Evolutionary conservation across 2,329 filamentous ascomycete species (phyloP).

Genomic region (Acephala macrosclerotiorum): DNA sequence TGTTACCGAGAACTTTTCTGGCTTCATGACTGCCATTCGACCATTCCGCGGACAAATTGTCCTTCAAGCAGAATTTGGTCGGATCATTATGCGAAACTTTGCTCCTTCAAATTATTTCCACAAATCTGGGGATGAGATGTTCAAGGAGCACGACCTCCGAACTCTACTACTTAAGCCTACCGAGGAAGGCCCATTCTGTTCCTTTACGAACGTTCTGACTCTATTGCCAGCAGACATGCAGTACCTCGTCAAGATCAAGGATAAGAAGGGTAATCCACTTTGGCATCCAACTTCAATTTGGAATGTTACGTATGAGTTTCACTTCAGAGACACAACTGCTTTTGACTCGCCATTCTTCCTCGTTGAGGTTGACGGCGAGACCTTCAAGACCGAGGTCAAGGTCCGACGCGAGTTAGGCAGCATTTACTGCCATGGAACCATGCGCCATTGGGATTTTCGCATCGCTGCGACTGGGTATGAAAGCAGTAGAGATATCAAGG

Average conservation of each 20-base stretch:
- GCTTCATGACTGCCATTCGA: slow-evolving; percentile 33
- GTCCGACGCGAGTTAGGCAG: slow-evolving; percentile 29
- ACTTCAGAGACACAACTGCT: slow-evolving; percentile 32
- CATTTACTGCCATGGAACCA: slow-evolving; percentile 41
- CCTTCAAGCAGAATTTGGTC: slow-evolving; percentile 41
- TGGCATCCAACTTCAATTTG: slow-evolving; percentile 35
- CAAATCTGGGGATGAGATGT: not conserved
- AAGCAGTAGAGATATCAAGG: slow-evolving; percentile 12
- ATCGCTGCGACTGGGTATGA: slow-evolving; percentile 33
- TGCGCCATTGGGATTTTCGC: slow-evolving; percentile 42
- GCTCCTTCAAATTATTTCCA: slow-evolving; percentile 23
- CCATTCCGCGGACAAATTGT: slow-evolving; percentile 37
- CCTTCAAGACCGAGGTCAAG: slow-evolving; percentile 31
- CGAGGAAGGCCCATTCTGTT: slow-evolving; percentile 13
- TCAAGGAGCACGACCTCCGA: slow-evolving; percentile 1
- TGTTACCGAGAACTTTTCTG: slow-evolving; percentile 28
- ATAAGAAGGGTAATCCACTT: slow-evolving; percentile 28
- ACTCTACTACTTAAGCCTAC: slow-evolving; percentile 9
- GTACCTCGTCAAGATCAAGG: slow-evolving; percentile 35
- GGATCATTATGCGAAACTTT: slow-evolving; percentile 35
- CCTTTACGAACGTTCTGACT: slow-evolving; percentile 41
- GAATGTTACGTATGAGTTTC: slow-evolving; percentile 39
- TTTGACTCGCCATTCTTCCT: slow-evolving; percentile 25
- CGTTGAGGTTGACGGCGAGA: slow-evolving; percentile 43
- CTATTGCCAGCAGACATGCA: slow-evolving; percentile 36